These are phyloP conservation scores for Globisporangium viniferum DNA, from an alignment of 352 stramenopile genomes.

Conservation along the genomic window DNA sequence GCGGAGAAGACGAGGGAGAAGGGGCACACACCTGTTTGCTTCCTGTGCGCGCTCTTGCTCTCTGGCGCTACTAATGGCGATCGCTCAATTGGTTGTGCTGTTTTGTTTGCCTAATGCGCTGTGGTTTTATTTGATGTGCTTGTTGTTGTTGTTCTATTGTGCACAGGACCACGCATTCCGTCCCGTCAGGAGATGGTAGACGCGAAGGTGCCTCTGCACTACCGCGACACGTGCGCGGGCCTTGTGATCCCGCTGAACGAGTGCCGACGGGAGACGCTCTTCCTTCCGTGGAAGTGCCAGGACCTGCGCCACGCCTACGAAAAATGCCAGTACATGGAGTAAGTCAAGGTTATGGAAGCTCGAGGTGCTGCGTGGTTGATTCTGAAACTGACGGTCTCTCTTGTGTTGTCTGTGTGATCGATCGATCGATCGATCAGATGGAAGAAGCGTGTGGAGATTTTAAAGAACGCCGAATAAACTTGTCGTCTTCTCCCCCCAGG, in stretches of 20 bases:
- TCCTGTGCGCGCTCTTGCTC: background rate
- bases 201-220: slow-evolving; percentile 91
- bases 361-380: background rate
- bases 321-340: slow-evolving; percentile 97
- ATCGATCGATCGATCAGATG: slow-evolving; percentile 27
- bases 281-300: slow-evolving; percentile 94
- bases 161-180: slow-evolving; percentile 61
- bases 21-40: background rate
- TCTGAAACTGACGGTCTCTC: background rate
- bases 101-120: background rate
- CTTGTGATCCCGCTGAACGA: slow-evolving; percentile 96
- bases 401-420: slow-evolving; percentile 1
- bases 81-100: background rate
- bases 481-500: background rate
- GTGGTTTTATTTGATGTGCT: slow-evolving; percentile 2
- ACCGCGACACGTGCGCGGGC: slow-evolving; percentile 94
- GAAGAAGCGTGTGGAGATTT: slow-evolving; percentile 81
- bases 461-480: slow-evolving; percentile 70
- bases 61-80: background rate
- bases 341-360: background rate
- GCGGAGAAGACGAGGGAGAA: background rate
- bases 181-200: slow-evolving; percentile 93
- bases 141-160: slow-evolving; percentile 4
- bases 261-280: slow-evolving; percentile 92
- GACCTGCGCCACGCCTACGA: slow-evolving; percentile 98